Evolutionary conservation across 106 monocot genomes (phyloP).

Genomic region (Gastrodia elata): DNA sequence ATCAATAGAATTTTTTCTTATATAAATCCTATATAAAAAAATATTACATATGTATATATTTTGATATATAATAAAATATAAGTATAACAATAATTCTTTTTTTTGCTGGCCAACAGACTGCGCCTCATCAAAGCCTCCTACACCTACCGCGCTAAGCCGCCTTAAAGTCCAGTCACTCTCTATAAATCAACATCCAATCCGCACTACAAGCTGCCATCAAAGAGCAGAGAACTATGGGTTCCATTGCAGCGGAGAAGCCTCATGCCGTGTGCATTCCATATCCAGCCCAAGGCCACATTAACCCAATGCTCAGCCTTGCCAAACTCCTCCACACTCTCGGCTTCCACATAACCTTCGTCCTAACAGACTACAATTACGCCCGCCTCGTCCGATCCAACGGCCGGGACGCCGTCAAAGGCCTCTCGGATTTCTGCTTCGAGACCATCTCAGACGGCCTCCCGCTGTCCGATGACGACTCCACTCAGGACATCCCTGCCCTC

Average conservation of each 20-base stretch:
- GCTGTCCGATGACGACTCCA: slow-evolving; percentile 3
- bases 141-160: too few relatives aligned
- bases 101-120: too few relatives aligned
- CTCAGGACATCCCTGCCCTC: slow-evolving; percentile 9
- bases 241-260: neutral
- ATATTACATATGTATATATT: too few relatives aligned
- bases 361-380: slow-evolving; percentile 13
- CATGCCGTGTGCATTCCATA: slow-evolving; percentile 13
- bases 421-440: slow-evolving; percentile 7
- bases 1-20: too few relatives aligned
- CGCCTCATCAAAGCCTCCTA: too few relatives aligned
- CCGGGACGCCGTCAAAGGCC: neutral
- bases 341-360: slow-evolving; percentile 24
- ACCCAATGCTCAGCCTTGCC: slow-evolving; percentile 8
- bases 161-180: too few relatives aligned
- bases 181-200: too few relatives aligned
- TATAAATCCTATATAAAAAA: too few relatives aligned
- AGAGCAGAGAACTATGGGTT: too few relatives aligned
- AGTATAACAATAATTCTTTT: too few relatives aligned
- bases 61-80: too few relatives aligned
- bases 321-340: slow-evolving; percentile 25
- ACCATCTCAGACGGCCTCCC: slow-evolving; percentile 25
- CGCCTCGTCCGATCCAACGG: slow-evolving; percentile 9
- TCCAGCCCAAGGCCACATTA: slow-evolving; percentile 19
- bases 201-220: too few relatives aligned